Base-by-base conservation (phyloP, 345 rosid genomes). In the Alliaria petiolata region DNA sequence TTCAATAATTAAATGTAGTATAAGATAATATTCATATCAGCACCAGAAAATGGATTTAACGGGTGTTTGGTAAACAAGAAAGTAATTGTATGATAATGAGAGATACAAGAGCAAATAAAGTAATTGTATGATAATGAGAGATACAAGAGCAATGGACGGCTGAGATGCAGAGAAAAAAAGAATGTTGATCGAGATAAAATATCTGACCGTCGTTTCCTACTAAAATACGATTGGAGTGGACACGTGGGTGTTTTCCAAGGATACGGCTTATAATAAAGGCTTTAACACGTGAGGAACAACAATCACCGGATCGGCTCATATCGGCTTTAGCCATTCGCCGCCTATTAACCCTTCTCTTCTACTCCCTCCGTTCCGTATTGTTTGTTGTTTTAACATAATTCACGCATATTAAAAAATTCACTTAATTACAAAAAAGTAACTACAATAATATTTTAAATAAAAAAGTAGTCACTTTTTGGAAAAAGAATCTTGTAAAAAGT, bases 141-240 rank as follows among this genome's bases (percentile, higher is more conserved):
- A 22, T 58, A 38, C 30, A 44, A 67, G 52, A 38, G 53, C 0
- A 56, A 26, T 76, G 80, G 80, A 76, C 76, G 80, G 76, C 8
- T 55, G 55, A 25, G 79, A 76, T 62, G 57, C 43, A 13, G 7
- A 28, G n/a, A 35, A n/a, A n/a, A 45, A 36, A 69, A 36, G 46
- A 45, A 60, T 65, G 61, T 57, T 45, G 38, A 40, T 5, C 8
- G 67, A 46, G 43, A 28, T 4, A 56, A 53, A 62, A 62, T 45
- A 54, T 69, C 53, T 47, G 75, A 76, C 70, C 75, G 70, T 76
- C 64, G 50, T 51, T 44, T 69, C 45, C 28, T 66, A 50, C 53
- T 34, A 45, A 13, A 43, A 65, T 46, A 43, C 35, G 64, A 68
- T 1, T 35, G 42, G 17, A 15, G 7, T 15, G 1, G 36, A 45